Evolutionary conservation across 169 alveolate species (phyloP).

Genomic region (Fabrea salina): DNA sequence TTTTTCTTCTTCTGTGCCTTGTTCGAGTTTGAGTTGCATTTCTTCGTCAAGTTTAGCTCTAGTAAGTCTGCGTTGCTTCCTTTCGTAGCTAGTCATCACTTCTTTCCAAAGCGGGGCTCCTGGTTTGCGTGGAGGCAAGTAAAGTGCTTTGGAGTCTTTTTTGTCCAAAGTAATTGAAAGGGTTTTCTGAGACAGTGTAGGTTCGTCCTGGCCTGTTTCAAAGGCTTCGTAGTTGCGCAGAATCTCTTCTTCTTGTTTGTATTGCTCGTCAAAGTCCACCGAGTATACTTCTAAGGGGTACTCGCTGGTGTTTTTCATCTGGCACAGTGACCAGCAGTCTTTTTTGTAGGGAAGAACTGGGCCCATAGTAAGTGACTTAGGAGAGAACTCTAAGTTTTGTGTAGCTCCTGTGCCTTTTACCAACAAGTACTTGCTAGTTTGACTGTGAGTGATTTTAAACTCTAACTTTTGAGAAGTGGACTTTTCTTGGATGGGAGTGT

Average conservation of each 20-base stretch:
- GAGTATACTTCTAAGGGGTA: slow-evolving; percentile 86
- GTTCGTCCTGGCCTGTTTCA: slow-evolving; percentile 36
- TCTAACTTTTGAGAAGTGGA: slow-evolving; percentile 76
- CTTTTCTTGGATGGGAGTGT: slow-evolving; percentile 82
- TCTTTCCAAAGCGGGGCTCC: slow-evolving; percentile 82
- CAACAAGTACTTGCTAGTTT: slow-evolving; percentile 70
- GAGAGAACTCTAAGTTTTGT: slow-evolving; percentile 67
- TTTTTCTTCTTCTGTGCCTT: slow-evolving; percentile 66
- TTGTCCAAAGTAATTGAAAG: slow-evolving; percentile 29
- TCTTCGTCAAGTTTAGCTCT: slow-evolving; percentile 35
- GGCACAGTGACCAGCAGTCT: slow-evolving; percentile 72
- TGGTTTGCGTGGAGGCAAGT: slow-evolving; percentile 60
- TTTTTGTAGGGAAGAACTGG: slow-evolving; percentile 90
- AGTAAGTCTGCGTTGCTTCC: slow-evolving; percentile 58
- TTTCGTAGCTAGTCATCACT: slow-evolving; percentile 64
- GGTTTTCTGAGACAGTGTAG: slow-evolving; percentile 22
- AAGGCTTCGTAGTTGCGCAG: slow-evolving; percentile 75
- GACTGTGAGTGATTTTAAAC: slow-evolving; percentile 84
- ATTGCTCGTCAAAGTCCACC: slow-evolving; percentile 85
- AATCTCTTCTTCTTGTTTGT: slow-evolving; percentile 84
- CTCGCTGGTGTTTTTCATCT: slow-evolving; percentile 86
- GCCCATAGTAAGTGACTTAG: slow-evolving; percentile 71
- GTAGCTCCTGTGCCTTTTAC: slow-evolving; percentile 79
- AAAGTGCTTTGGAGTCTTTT: slow-evolving; percentile 6
- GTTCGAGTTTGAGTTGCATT: slow-evolving; percentile 58